These are phyloP conservation scores for Globisporangium ultimum DNA, from an alignment of 352 stramenopile genomes.

Conservation along the genomic window DNA sequence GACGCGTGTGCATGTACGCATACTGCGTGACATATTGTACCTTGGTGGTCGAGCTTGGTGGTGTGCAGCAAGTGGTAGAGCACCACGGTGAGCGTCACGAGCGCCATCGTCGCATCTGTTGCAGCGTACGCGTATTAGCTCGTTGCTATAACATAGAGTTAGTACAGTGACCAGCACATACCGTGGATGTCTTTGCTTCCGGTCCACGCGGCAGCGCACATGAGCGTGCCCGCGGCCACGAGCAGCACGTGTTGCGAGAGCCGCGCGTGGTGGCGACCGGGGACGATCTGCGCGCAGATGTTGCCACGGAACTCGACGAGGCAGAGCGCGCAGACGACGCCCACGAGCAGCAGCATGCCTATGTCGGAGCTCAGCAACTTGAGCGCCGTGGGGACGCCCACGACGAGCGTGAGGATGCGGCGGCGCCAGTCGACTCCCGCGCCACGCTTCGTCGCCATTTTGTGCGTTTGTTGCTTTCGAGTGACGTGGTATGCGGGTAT, in stretches of 20 bases:
- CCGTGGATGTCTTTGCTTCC: constrained; percentile 31
- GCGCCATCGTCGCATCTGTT: constrained; percentile 33
- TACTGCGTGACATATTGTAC: constrained; percentile 13
- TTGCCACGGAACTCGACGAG: constrained; percentile 55
- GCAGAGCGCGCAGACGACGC: constrained; percentile 44
- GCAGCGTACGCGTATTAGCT: background rate
- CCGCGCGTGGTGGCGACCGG: background rate
- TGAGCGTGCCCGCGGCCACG: constrained; percentile 16
- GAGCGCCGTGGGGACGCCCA: constrained; percentile 59
- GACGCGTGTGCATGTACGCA: background rate
- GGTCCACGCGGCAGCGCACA: constrained; percentile 35
- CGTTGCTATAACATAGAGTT: background rate
- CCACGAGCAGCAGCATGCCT: constrained; percentile 50
- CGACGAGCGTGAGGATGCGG: constrained; percentile 48
- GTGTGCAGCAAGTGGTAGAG: constrained; percentile 34
- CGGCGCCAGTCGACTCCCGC: constrained; percentile 50
- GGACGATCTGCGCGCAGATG: constrained; percentile 42
- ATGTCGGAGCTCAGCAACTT: constrained; percentile 40
- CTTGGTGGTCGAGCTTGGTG: constrained; percentile 35
- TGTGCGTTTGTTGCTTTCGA: background rate
- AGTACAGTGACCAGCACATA: constrained; percentile 5
- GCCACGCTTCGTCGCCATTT: constrained; percentile 2
- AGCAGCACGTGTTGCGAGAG: constrained; percentile 24
- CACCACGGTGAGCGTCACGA: constrained; percentile 26
- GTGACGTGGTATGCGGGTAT: background rate